Evolutionary conservation across 345 rosid species (phyloP), one percentile per base, ranked within the genome.

Genomic region (Ceriops zippeliana): DNA sequence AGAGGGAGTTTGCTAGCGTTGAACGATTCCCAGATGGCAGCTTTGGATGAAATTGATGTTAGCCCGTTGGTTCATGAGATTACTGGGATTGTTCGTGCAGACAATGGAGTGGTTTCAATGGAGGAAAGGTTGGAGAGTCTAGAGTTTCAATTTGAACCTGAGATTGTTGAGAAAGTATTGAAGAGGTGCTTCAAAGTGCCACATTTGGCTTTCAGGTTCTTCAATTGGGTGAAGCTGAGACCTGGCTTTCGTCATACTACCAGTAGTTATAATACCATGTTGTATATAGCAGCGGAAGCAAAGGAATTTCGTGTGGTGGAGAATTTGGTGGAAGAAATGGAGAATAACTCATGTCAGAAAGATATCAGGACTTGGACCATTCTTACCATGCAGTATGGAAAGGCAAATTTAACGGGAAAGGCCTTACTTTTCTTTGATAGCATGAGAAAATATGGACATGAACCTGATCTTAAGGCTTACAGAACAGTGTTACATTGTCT

Each of bases 101-200:
- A 77, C 79, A 74, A 80, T 2, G 76, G 37, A 6, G 35, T 27
- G 16, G 64, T 75, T 71, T 73, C 86, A 20, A 85, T 90, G 96
- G 95, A 88, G 78, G 87, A 87, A 60, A 80, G 75, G 74, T 74
- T 92, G 49, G 87, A 81, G 69, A 80, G 79, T 5, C 49, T 78
- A 30, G 81, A 79, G 63, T 67, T 78, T 68, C 77, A 20, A 58
- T 81, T 84, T 71, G 87, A 86, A 8, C 75, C 84, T 4, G 85
- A 82, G 46, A 72, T 85, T 37, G 96, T 90, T 16, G 98, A 86
- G 47, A 90, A 81, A 53, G 98, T 92, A 17, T 78, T 92, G 60
- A 87, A 90, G 63, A 79, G 92, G 70, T 90, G 96, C 82, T 87
- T 83, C 42, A 85, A 88, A 77, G 89, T 86, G 79, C 93, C 98